phyloP scores from a whole-genome alignment of 805 yeast genomes.

The Monosporozyma aerobia region DNA sequence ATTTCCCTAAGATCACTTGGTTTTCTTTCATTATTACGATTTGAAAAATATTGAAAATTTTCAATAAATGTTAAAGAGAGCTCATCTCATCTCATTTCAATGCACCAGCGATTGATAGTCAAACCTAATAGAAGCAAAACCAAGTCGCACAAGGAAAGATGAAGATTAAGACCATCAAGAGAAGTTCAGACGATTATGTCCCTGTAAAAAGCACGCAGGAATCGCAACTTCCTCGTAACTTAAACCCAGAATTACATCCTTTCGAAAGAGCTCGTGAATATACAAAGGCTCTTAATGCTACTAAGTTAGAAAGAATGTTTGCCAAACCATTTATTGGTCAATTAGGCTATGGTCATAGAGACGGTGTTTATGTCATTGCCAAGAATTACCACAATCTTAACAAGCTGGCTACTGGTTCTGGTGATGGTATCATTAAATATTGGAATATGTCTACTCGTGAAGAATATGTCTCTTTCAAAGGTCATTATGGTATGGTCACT shows the following conservation, averaged over 20 bases:
- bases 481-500: slow-evolving; percentile 82
- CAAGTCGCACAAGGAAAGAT: slow-evolving; percentile 9
- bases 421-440: slow-evolving; percentile 89
- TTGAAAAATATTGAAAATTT: background rate
- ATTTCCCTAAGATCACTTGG: background rate
- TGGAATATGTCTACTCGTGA: slow-evolving; percentile 83
- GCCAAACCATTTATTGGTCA: slow-evolving; percentile 97
- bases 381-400: slow-evolving; percentile 62
- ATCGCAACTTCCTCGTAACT: slow-evolving; percentile 75
- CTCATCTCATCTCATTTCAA: background rate
- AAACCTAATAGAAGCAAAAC: background rate
- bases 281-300: slow-evolving; percentile 87
- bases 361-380: slow-evolving; percentile 85
- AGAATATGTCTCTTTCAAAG: slow-evolving; percentile 69
- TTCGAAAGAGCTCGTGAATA: slow-evolving; percentile 96
- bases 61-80: background rate
- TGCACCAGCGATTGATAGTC: background rate
- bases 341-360: slow-evolving; percentile 88
- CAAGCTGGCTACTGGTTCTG: slow-evolving; percentile 83
- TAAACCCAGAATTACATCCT: slow-evolving; percentile 92
- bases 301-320: slow-evolving; percentile 91
- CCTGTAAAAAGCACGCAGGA: slow-evolving; percentile 90
- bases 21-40: background rate
- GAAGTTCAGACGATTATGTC: slow-evolving; percentile 86
- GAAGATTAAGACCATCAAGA: slow-evolving; percentile 82